Base-by-base conservation (phyloP, 768 basidiomycete species). In the Collybia sordida region DNA sequence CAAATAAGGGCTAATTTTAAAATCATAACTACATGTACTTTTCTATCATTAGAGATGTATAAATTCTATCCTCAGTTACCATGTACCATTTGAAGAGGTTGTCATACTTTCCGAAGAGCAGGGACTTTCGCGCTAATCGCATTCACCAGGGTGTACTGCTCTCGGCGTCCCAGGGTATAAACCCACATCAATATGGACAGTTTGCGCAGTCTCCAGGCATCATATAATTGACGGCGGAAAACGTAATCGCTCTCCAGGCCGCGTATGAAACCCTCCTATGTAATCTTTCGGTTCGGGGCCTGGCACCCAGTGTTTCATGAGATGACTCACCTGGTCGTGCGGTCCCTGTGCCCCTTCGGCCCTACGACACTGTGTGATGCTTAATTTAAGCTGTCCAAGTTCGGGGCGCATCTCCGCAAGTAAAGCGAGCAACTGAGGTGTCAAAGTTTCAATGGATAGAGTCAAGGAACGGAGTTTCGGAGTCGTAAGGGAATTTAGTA, bases 161-260 rank as follows among this genome's bases (percentile, higher is more conserved):
- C 56, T 6, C 49, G 47, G 25, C 61, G 55, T 12, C 61, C 62
- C 3, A 54, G 51, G 36, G 53, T 53, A 50, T 61, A 59, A 24
- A 59, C 60, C 58, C 61, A 62, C 38, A 51, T 58, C 56, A 55
- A 56, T 34, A 68, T 53, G 15, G 61, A 54, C 14, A 64, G 54
- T 31, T 57, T 55, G 17, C 54, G 39, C 11, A 65, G 47, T 17
- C 51, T 54, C 64, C 65, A 68, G 18, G 51, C 49, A 22, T 53
- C 48, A 44, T 64, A 60, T 3, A 47, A n/a, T 14, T 4, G 3
- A 31, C 14, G 31, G 14, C 11, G 31, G 31, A 12, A 31, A 3
- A 6, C 11, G 14, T 31, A 12, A 31, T 31, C 5, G 9, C 9
- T 31, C 4, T 12, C 27, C 12, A 1, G 22, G 11, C 25, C 18